Base-by-base conservation (phyloP, 805 yeast genomes). In the Candida maltosa region DNA sequence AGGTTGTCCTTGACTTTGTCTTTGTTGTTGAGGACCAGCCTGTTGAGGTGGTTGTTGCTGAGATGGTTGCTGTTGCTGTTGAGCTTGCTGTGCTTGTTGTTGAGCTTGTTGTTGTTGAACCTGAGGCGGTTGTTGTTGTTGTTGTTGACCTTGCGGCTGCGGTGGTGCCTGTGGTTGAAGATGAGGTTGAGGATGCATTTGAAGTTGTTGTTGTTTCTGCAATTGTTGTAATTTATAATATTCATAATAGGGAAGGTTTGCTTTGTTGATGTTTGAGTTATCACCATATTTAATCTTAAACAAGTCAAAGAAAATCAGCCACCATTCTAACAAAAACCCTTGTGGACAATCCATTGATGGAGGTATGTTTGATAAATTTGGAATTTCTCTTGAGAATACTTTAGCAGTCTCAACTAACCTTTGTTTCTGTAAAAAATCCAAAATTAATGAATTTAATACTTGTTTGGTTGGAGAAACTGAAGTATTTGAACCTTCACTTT, bases 281-380 rank as follows among this genome's bases (percentile, higher is more conserved):
- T 21, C 33, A 9, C 35, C 66, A 27, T 86, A 78, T 47, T 87
- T 73, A 3, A 94, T 95, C 51, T 84, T 84, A 59, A 83, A 86
- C 19, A 87, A 80, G 54, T 88, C 96, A 96, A 96, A 89, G 55
- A 88, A 89, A 12, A 89, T 79, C 65, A 80, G 87, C 96, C 96
- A 88, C 97, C 97, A 88, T 56, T 89, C 97, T 50, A 77, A 81
- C 16, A 88, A 62, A 51, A 87, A 88, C 5, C 96, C 93, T 48
- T 82, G 86, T 1, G 94, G 93, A 2, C 94, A 83, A 51, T 87
- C 93, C 73, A 84, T 75, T 8, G 78, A 65, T 51, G 80, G 69
- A 16, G 65, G 61, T 23, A 77, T 53, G 11, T 65, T 64, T 1
- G 83, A 78, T 6, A 78, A 53, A 32, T 70, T 74, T 37, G 62